Evolutionary conservation across 2,329 filamentous ascomycete species (phyloP).

Genomic region (Penicillium sp.): DNA sequence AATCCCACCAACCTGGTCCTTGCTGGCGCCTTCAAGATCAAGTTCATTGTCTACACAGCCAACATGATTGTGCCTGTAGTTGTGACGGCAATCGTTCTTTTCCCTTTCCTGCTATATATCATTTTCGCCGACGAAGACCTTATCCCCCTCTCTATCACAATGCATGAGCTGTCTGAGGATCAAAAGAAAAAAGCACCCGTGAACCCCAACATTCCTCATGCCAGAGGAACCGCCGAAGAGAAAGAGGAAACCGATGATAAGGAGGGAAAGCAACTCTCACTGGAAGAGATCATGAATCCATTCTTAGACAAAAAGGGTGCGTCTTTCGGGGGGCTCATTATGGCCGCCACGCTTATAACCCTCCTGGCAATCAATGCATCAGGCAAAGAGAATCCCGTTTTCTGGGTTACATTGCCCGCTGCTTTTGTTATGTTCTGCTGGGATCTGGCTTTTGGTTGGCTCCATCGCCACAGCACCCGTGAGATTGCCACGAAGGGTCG

Average conservation of each 20-base stretch:
- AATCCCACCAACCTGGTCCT: slow-evolving; percentile 76
- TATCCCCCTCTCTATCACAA: slow-evolving; percentile 65
- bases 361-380: slow-evolving; percentile 66
- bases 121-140: slow-evolving; percentile 65
- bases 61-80: slow-evolving; percentile 74
- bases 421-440: slow-evolving; percentile 68
- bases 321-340: slow-evolving; percentile 62
- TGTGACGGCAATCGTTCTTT: slow-evolving; percentile 65
- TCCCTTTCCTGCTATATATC: slow-evolving; percentile 68
- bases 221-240: slow-evolving; percentile 56
- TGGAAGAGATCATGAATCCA: slow-evolving; percentile 74
- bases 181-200: slow-evolving; percentile 58
- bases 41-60: slow-evolving; percentile 71
- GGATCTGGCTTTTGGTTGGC: slow-evolving; percentile 65
- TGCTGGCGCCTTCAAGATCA: slow-evolving; percentile 69
- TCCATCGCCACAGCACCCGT: slow-evolving; percentile 61
- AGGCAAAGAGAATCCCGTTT: slow-evolving; percentile 58
- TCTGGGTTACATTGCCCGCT: slow-evolving; percentile 67
- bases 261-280: slow-evolving; percentile 56
- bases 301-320: slow-evolving; percentile 69
- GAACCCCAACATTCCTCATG: slow-evolving; percentile 71
- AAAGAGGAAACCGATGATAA: slow-evolving; percentile 52
- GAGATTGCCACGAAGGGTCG: slow-evolving; percentile 60
- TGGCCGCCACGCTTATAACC: slow-evolving; percentile 66
- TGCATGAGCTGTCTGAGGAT: slow-evolving; percentile 66